A percentile compares a stretch with the other conserved stretches of the same genome.
Conservation (phyloP, 106 monocot species). For the Ottelia alismoides region DNA sequence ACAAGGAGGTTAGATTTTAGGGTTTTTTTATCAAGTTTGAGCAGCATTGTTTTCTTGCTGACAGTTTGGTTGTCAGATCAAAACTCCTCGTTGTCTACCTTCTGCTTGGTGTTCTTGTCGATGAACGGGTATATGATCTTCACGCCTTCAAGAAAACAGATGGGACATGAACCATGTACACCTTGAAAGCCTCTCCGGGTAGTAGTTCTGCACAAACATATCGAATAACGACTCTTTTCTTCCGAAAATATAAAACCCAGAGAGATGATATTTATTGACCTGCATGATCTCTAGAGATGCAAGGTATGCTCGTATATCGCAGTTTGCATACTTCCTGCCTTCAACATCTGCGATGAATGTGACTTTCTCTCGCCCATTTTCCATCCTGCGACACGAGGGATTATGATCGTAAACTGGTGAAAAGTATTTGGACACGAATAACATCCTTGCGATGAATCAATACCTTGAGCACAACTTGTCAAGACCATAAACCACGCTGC, state of each 20-base stretch:
- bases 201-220: constrained; percentile 49
- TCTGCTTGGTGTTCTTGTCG: constrained; percentile 51
- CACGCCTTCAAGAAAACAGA: constrained; percentile 66
- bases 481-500: constrained; percentile 37
- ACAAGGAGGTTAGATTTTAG: no score
- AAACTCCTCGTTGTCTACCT: no score
- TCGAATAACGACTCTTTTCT: no score
- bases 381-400: constrained; percentile 12
- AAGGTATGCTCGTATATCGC: constrained; percentile 29
- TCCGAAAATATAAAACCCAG: no score
- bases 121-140: constrained; percentile 73
- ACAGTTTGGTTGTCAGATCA: no score
- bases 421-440: no score
- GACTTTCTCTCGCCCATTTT: constrained; percentile 30
- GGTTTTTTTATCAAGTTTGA: no score
- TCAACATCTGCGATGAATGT: constrained; percentile 29
- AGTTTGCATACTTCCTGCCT: constrained; percentile 35
- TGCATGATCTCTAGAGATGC: constrained; percentile 46
- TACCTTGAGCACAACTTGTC: constrained; percentile 67
- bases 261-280: no score
- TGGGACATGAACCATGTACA: constrained; percentile 45
- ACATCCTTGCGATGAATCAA: no score
- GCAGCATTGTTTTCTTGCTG: no score
- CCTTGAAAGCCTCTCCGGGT: constrained; percentile 68
- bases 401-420: not conserved